Conservation (phyloP, 345 rosid genomes). For the Mercurialis annua region DNA sequence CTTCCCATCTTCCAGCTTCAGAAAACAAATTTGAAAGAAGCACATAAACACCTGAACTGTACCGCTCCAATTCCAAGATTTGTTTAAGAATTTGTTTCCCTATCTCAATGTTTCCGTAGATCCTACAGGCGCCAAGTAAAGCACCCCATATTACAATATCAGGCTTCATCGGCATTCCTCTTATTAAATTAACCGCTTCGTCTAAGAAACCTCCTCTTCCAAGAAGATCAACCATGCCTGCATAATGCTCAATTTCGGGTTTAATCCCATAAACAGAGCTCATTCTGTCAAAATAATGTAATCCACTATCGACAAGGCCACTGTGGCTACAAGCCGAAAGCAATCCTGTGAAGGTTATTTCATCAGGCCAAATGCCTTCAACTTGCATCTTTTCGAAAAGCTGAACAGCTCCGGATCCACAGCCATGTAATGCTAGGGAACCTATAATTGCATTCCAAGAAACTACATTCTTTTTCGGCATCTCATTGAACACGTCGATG, state of each 20-base stretch:
- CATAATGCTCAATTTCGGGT: slow-evolving; percentile 53
- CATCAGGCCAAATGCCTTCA: slow-evolving; percentile 27
- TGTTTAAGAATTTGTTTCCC: slow-evolving; percentile 20
- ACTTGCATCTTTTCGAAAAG: slow-evolving; percentile 44
- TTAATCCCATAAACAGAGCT: slow-evolving; percentile 32
- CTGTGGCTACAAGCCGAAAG: slow-evolving; percentile 49
- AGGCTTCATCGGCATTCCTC: slow-evolving; percentile 17
- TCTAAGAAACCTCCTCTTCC: slow-evolving; percentile 42
- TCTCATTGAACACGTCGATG: slow-evolving; percentile 29
- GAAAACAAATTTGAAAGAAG: slow-evolving; percentile 15
- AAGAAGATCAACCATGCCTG: slow-evolving; percentile 52
- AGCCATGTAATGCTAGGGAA: slow-evolving; percentile 52
- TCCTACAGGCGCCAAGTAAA: slow-evolving; percentile 17
- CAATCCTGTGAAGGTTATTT: slow-evolving; percentile 43
- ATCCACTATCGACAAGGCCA: slow-evolving; percentile 44
- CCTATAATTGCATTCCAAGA: slow-evolving; percentile 59
- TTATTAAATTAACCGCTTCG: slow-evolving; percentile 31
- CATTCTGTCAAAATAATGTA: slow-evolving; percentile 39
- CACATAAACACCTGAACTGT: slow-evolving; percentile 13
- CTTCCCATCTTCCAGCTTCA: slow-evolving; percentile 30
- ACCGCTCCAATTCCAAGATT: slow-evolving; percentile 15
- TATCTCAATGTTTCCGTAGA: slow-evolving; percentile 13
- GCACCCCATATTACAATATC: slow-evolving; percentile 21
- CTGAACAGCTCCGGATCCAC: slow-evolving; percentile 39
- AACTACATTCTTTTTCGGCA: slow-evolving; percentile 45